Evolutionary conservation across 2,329 filamentous ascomycete species (phyloP), one percentile per base, ranked within the genome.

Genomic region (Pseudopithomyces chartarum): DNA sequence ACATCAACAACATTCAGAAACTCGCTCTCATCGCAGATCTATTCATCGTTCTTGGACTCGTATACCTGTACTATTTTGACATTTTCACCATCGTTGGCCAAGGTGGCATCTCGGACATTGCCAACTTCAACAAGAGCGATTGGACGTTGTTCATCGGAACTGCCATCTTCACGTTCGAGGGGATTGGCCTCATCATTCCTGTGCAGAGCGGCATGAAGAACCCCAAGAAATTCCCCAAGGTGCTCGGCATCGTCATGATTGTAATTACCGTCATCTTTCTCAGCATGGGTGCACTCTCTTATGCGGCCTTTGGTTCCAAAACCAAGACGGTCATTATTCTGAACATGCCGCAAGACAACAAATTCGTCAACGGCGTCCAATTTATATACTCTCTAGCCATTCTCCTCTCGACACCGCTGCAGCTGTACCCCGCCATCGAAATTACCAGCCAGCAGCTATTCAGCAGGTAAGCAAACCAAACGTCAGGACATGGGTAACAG

Each of bases 91-190:
- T 99, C 50, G 87, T 87, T 60, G 81, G 80, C 46, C 83, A 91
- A 52, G 80, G 85, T 55, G 92, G 92, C 12, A 78, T 97, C 22
- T 84, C 92, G 5, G 95, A 99, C 73, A 93, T 98, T 69, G 85
- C 90, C 65, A 84, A 90, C 69, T 98, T 99, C 83, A 99, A 99
- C 80, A 78, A 89, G 39, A 87, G 90, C 58, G 89, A 92, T 74
- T 99, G 96, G 95, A 97, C 95, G 0, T 84, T 99, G 4, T 98
- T 99, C 75, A 99, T 99, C 67, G 96, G 95, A 59, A 99, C 96
- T 0, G 95, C 96, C 26, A 98, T 99, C 73, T 99, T 99, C 79
- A 98, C 95, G 0, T 99, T 98, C 71, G 95, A 99, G 74, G 95
- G 95, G 26, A 96, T 99, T 59, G 96, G 95, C 12, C 86, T 99